Conservation (phyloP, 371 early-diverging fungal genomes). For the Rhizopus microsporus region DNA sequence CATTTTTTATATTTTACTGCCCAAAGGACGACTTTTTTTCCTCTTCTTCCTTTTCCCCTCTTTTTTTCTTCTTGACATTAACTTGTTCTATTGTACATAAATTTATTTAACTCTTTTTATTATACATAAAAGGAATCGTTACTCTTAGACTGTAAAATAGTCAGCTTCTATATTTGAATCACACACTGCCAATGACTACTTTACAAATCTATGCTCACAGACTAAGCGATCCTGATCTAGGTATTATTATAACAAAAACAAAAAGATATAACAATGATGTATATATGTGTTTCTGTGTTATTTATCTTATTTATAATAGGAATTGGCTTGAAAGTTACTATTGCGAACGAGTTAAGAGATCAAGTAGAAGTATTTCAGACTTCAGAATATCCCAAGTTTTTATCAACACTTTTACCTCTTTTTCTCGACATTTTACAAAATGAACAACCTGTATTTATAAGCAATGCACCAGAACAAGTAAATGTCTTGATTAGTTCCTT, state of each 20-base stretch:
- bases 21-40: too few species aligned
- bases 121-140: too few species aligned
- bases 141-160: not conserved
- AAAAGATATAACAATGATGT: not conserved
- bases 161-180: constrained; percentile 1
- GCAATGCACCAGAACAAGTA: constrained; percentile 85
- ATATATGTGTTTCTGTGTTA: not conserved
- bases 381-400: constrained; percentile 79
- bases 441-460: constrained; percentile 79
- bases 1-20: too few species aligned
- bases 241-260: constrained; percentile 26
- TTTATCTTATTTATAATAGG: constrained; percentile 17
- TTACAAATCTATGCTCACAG: constrained; percentile 71
- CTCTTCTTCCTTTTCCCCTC: too few species aligned
- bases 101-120: too few species aligned
- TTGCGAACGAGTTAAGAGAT: constrained; percentile 89
- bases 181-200: constrained; percentile 41
- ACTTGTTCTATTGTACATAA: too few species aligned
- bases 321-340: constrained; percentile 73
- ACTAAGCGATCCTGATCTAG: constrained; percentile 63
- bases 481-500: not conserved
- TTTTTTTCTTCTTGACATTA: too few species aligned
- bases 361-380: constrained; percentile 88
- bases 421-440: constrained; percentile 78
- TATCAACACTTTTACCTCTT: constrained; percentile 81